Base-by-base conservation (phyloP, 2,329 filamentous ascomycete genomes). In the Zymoseptoria passerinii region DNA sequence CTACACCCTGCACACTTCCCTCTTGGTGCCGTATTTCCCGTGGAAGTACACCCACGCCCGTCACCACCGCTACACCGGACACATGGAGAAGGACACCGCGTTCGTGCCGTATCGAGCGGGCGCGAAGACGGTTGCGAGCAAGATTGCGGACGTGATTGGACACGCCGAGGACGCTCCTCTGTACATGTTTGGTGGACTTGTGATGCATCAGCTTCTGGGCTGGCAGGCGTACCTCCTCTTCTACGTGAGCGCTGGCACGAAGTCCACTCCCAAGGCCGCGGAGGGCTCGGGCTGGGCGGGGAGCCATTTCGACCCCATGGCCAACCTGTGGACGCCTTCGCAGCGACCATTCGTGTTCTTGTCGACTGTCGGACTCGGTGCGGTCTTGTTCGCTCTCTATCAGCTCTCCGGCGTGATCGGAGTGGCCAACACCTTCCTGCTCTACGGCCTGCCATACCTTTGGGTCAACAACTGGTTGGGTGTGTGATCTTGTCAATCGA, bases 381-480 rank as follows among this genome's bases (percentile, higher is more conserved):
- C 81, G 35, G 82, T 80, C 66, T 71, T 73, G 35, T 75, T 73
- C 7, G 76, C 73, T 8, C 74, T 88, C 50, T 84, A 81, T 70
- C 74, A 77, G 57, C 77, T 77, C 23, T 49, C 50, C 18, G 50
- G 50, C 19, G 18, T 48, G 2, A 52, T 62, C 23, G 58, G 63
- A 18, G n/a, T 52, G 8, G 29, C 23, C 13, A 53, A 54, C 27
- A 35, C 60, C 0, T 48, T 55, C 7, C 50, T 65, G 8, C 75
- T 79, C 8, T 76, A 78, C 65, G 71, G 77, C 28, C 75, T 85
- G n/a, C 85, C 86, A 16, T 89, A 86, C 71, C 69, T 87, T 60
- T 88, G 85, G 85, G 80, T 86, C 35, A 84, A 88, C 75, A 82
- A 87, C 77, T 88, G 84, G 84, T 78, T 88, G 56, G 79, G 81